These are phyloP conservation scores for Narthecium ossifragum DNA, from an alignment of 106 monocot species.

Conservation along the genomic window DNA sequence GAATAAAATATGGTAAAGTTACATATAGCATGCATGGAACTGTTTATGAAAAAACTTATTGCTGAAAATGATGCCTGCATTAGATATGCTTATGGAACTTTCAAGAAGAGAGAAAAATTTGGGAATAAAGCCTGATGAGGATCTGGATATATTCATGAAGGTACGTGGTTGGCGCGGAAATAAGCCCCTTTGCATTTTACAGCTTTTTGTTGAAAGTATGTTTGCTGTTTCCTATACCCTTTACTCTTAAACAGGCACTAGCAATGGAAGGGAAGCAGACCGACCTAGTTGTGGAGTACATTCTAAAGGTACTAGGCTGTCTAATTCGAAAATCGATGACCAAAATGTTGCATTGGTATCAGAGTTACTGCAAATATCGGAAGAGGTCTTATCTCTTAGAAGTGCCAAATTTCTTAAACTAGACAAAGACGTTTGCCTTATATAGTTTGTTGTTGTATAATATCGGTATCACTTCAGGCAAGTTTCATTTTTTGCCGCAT, in stretches of 20 bases:
- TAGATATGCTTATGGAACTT: constrained; percentile 98
- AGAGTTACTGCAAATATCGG: too few relatives aligned
- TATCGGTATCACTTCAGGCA: too few relatives aligned
- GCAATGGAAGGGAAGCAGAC: constrained; percentile 79
- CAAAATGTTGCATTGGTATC: too few relatives aligned
- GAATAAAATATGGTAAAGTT: constrained; percentile 90
- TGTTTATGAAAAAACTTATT: constrained; percentile 3
- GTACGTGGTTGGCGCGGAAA: constrained; percentile 15
- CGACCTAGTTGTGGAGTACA: constrained; percentile 89
- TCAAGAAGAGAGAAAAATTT: constrained; percentile 81
- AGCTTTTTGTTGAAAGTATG: constrained; percentile 7
- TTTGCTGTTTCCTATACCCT: not conserved
- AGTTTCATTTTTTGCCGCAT: too few relatives aligned
- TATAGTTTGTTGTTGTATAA: too few relatives aligned
- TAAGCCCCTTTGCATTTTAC: not conserved
- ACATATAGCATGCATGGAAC: too few relatives aligned
- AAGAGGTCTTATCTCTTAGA: too few relatives aligned
- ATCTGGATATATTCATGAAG: constrained; percentile 99
- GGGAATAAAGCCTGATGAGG: constrained; percentile 96
- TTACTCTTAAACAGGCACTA: constrained; percentile 52
- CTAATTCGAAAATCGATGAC: too few relatives aligned
- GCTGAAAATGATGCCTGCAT: not conserved
- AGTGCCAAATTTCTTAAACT: too few relatives aligned
- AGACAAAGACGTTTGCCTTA: too few relatives aligned
- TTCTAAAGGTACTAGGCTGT: constrained; percentile 99